A percentile compares a stretch with the other conserved stretches of the same genome.
Conservation (phyloP, 2,329 filamentous ascomycete genomes). For the Pseudogymnoascus sp. region DNA sequence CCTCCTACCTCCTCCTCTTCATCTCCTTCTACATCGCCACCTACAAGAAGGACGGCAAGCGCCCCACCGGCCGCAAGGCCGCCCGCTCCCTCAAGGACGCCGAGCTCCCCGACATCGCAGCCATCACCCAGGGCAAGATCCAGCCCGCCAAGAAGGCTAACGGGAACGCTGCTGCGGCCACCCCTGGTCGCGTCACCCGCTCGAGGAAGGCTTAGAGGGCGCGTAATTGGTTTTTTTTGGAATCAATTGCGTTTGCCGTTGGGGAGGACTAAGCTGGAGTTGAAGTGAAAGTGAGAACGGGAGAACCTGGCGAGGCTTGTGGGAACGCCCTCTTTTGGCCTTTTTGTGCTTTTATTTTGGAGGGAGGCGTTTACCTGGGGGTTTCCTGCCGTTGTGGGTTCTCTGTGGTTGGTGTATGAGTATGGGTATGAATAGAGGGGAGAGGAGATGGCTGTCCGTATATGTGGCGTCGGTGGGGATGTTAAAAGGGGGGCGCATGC, state of each 20-base stretch:
- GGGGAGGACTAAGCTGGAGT: neutral
- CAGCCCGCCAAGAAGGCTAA: conserved; percentile 47
- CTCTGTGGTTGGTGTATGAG: neutral
- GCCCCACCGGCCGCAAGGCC: conserved; percentile 76
- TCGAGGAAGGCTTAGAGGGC: conserved; percentile 31
- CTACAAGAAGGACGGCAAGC: conserved; percentile 79
- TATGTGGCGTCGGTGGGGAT: neutral
- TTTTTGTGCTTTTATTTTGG: neutral
- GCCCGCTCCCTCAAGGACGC: conserved; percentile 41
- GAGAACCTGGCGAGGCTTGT: neutral
- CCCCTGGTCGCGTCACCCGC: conserved; percentile 28
- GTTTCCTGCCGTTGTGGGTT: neutral
- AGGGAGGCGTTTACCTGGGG: neutral
- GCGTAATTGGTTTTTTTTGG: neutral
- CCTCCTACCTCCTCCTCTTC: conserved; percentile 94
- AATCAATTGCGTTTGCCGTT: neutral
- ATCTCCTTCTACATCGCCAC: conserved; percentile 98
- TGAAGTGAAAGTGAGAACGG: neutral
- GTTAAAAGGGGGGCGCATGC: neutral
- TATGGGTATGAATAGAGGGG: neutral
- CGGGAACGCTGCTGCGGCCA: conserved; percentile 38
- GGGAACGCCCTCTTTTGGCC: neutral
- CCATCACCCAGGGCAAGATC: conserved; percentile 29
- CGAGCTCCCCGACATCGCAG: conserved; percentile 29
- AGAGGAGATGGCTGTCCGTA: neutral